Evolutionary conservation across 768 basidiomycete genomes (phyloP).

Genomic region (Agaricus blazei): DNA sequence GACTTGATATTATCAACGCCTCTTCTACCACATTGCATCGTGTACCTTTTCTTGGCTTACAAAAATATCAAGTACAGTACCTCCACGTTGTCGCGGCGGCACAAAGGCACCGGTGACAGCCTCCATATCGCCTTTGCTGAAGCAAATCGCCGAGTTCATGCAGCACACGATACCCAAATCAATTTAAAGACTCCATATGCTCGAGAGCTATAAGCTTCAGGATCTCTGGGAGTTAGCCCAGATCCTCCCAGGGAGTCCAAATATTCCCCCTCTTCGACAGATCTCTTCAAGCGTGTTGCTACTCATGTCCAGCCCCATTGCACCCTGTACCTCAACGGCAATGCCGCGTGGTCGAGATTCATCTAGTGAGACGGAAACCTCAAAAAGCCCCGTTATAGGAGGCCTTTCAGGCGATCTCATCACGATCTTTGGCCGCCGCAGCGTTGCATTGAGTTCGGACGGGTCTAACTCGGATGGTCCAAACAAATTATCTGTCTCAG

Average conservation of each 20-base stretch:
- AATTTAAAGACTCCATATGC: too few species aligned
- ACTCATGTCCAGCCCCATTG: conserved; percentile 52
- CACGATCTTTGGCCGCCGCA: conserved; percentile 48
- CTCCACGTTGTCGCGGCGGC: too few species aligned
- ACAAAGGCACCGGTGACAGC: too few species aligned
- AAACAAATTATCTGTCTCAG: conserved; percentile 36
- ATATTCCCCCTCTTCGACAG: conserved; percentile 64
- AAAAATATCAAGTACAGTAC: too few species aligned
- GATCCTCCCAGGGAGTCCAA: conserved; percentile 65
- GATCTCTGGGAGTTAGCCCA: conserved; percentile 41
- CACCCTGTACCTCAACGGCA: conserved; percentile 51
- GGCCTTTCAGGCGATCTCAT: conserved; percentile 65
- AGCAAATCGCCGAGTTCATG: too few species aligned
- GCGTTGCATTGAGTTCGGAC: conserved; percentile 30
- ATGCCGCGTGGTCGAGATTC: conserved; percentile 50
- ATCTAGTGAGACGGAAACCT: conserved; percentile 61
- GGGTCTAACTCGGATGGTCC: conserved; percentile 35
- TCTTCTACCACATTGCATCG: too few species aligned
- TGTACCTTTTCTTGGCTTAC: too few species aligned
- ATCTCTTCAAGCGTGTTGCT: conserved; percentile 60
- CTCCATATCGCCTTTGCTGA: too few species aligned
- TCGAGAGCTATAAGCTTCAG: conserved; percentile 2
- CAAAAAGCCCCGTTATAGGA: conserved; percentile 59
- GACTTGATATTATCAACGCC: too few species aligned
- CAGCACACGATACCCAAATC: too few species aligned